Conservation (phyloP, 352 stramenopile species). For the Phytophthora lateralis region DNA sequence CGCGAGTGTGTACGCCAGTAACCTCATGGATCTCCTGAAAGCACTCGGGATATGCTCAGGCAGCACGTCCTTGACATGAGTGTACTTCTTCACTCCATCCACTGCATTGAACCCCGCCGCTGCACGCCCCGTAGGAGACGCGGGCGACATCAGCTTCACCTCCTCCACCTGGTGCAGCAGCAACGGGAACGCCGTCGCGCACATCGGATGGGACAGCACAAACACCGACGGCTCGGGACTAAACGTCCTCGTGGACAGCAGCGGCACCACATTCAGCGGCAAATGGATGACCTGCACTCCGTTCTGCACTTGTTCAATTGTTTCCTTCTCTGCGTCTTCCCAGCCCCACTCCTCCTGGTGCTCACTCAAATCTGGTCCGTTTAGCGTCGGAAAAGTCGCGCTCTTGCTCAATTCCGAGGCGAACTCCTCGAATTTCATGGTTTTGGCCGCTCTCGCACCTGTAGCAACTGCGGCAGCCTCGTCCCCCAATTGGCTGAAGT, state of each 20-base stretch:
- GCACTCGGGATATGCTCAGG: slow-evolving; percentile 69
- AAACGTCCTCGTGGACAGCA: slow-evolving; percentile 51
- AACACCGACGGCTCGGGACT: slow-evolving; percentile 68
- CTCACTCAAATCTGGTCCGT: slow-evolving; percentile 15
- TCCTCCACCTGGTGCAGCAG: slow-evolving; percentile 59
- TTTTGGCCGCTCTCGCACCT: slow-evolving; percentile 16
- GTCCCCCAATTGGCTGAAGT: slow-evolving; percentile 38
- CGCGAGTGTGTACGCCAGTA: slow-evolving; percentile 68
- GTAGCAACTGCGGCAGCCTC: slow-evolving; percentile 19
- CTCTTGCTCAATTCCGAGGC: slow-evolving; percentile 33
- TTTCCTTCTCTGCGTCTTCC: slow-evolving; percentile 36
- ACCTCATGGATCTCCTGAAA: slow-evolving; percentile 63
- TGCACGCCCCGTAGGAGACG: slow-evolving; percentile 16
- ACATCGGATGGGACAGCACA: slow-evolving; percentile 70
- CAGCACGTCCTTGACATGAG: slow-evolving; percentile 68
- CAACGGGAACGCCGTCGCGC: slow-evolving; percentile 71
- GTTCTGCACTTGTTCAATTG: not conserved
- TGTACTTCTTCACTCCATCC: slow-evolving; percentile 36
- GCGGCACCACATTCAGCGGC: slow-evolving; percentile 57
- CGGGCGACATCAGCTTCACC: slow-evolving; percentile 1
- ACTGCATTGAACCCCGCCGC: slow-evolving; percentile 4
- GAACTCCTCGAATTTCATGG: slow-evolving; percentile 63
- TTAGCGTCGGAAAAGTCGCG: slow-evolving; percentile 12
- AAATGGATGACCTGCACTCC: slow-evolving; percentile 58
- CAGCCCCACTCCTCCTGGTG: slow-evolving; percentile 58